phyloP scores from a whole-genome alignment of 2,329 filamentous ascomycete species.

The Trichoderma sp. region DNA sequence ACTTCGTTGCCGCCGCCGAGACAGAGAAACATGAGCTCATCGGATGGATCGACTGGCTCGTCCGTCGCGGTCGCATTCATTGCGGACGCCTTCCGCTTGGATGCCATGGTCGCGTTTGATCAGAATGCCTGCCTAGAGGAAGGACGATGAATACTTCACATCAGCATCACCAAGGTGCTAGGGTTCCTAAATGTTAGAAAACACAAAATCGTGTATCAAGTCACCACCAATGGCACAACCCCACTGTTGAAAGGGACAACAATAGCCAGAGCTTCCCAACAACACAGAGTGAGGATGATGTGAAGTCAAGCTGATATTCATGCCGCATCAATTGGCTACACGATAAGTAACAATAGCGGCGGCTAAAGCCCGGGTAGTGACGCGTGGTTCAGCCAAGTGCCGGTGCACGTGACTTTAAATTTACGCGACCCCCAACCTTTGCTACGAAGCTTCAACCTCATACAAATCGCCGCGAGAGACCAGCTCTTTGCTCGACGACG shows the following conservation, averaged over 20 bases:
- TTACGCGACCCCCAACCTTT: slow-evolving; percentile 35
- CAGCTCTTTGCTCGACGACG: slow-evolving; percentile 25
- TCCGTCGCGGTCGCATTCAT: slow-evolving; percentile 67
- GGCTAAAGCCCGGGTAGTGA: slow-evolving; percentile 17
- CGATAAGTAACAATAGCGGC: slow-evolving; percentile 2
- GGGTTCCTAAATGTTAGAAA: neutral
- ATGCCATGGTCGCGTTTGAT: slow-evolving; percentile 63
- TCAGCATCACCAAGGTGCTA: neutral
- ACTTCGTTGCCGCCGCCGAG: slow-evolving; percentile 96
- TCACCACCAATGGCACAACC: neutral
- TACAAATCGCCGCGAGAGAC: slow-evolving; percentile 23
- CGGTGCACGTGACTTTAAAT: slow-evolving; percentile 44
- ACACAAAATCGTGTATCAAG: neutral
- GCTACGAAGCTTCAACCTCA: slow-evolving; percentile 32
- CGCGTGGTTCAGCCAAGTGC: slow-evolving; percentile 14
- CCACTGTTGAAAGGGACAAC: neutral
- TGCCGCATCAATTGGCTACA: slow-evolving; percentile 1
- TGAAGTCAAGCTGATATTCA: neutral
- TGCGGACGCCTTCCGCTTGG: slow-evolving; percentile 82
- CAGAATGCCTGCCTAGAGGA: slow-evolving; percentile 4
- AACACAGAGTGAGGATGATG: neutral
- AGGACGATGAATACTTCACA: slow-evolving; percentile 9
- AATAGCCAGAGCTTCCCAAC: neutral
- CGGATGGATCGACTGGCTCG: slow-evolving; percentile 86
- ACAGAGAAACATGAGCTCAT: slow-evolving; percentile 92